These are phyloP conservation scores for Curvularia spicifera DNA, from an alignment of 2,329 filamentous ascomycete genomes.

Conservation along the genomic window DNA sequence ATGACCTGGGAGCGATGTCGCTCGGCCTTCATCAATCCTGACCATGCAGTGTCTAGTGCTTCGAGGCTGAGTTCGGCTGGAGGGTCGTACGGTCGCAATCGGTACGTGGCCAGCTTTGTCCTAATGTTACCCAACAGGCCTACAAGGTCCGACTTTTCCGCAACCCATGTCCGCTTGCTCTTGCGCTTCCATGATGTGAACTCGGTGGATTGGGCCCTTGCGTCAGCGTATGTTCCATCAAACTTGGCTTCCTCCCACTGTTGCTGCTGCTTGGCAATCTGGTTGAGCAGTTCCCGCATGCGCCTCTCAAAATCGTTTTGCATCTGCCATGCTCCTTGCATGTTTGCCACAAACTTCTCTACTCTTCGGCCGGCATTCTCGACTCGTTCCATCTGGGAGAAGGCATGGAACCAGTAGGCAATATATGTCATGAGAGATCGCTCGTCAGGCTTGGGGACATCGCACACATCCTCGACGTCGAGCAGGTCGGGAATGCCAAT, in stretches of 20 bases:
- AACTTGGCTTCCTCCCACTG: conserved; percentile 82
- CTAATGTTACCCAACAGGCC: conserved; percentile 97
- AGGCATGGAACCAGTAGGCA: conserved; percentile 99
- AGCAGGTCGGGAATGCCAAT: conserved; percentile 96
- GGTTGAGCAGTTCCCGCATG: conserved; percentile 80
- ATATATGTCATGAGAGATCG: conserved; percentile 99
- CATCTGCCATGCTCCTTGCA: conserved; percentile 99
- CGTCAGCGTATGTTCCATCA: conserved; percentile 89
- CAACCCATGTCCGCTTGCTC: conserved; percentile 93
- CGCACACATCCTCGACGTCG: conserved; percentile 97
- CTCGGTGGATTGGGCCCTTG: conserved; percentile 81
- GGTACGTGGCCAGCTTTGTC: conserved; percentile 95
- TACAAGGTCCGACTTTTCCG: conserved; percentile 94
- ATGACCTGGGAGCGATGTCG: conserved; percentile 90
- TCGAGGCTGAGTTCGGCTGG: conserved; percentile 83
- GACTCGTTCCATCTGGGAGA: conserved; percentile 98
- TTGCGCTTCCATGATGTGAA: conserved; percentile 91
- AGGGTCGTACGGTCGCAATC: conserved; percentile 87
- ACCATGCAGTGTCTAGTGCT: conserved; percentile 83
- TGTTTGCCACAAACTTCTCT: conserved; percentile 98
- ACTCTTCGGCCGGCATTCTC: conserved; percentile 96
- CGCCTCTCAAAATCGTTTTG: conserved; percentile 93
- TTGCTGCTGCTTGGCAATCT: conserved; percentile 75
- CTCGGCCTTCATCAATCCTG: conserved; percentile 78
- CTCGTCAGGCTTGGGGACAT: conserved; percentile 95